A percentile compares a stretch with the other conserved stretches of the same genome.
These are phyloP conservation scores for Chrysanthemum seticuspe DNA, from an alignment of 129 eudicot species.

Conservation along the genomic window DNA sequence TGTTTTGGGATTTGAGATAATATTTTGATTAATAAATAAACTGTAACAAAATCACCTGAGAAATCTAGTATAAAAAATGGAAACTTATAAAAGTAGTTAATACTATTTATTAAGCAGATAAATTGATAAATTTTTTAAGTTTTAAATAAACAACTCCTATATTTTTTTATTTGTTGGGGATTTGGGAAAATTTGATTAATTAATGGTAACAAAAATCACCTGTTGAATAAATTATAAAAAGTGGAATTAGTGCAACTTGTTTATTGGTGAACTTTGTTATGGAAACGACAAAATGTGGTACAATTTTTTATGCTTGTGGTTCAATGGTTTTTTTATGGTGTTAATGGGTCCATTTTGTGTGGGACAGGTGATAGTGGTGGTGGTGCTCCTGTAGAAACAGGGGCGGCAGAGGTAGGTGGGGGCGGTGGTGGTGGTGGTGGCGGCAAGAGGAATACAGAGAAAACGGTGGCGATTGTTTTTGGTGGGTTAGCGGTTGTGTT, in stretches of 20 bases:
- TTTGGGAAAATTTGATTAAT: neutral
- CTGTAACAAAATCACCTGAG: neutral
- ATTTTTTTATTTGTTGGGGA: neutral
- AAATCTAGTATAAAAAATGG: neutral
- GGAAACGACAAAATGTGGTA: conserved; percentile 23
- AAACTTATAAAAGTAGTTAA: neutral
- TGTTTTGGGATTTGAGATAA: neutral
- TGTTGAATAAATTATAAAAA: conserved; percentile 18
- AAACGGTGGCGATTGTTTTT: conserved; percentile 84
- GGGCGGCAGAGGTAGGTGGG: conserved; percentile 29
- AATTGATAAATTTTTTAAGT: too few relatives aligned
- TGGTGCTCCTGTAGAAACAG: conserved; percentile 28
- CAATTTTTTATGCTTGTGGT: neutral
- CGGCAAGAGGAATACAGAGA: conserved; percentile 47
- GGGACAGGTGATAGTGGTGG: neutral
- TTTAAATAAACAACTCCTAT: too few relatives aligned
- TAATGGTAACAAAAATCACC: conserved; percentile 17
- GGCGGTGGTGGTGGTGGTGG: conserved; percentile 40
- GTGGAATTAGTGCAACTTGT: conserved; percentile 8
- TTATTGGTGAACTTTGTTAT: conserved; percentile 5
- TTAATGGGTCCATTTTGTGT: neutral
- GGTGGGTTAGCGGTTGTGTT: conserved; percentile 76
- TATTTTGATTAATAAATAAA: neutral
- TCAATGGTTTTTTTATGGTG: neutral
- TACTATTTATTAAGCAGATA: too few relatives aligned